These are phyloP conservation scores for Sphaerostilbella broomeana DNA, from an alignment of 2,329 filamentous ascomycete genomes.

Conservation along the genomic window DNA sequence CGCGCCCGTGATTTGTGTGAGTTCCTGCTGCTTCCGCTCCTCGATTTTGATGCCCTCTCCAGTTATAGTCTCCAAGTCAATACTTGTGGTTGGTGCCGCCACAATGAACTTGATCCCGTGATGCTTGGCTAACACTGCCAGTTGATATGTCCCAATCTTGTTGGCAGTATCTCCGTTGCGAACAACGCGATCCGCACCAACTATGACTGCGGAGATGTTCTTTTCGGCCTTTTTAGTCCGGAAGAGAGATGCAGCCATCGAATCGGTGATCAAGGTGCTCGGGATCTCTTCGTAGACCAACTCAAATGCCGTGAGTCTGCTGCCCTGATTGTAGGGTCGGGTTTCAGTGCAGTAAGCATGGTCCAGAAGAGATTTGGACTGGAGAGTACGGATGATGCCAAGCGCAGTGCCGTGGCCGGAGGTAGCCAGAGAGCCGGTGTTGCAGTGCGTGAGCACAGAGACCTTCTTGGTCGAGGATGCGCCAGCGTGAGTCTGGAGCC, in stretches of 20 bases:
- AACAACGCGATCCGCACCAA: constrained; percentile 90
- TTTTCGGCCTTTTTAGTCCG: constrained; percentile 51
- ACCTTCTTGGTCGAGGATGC: constrained; percentile 44
- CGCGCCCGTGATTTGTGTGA: constrained; percentile 78
- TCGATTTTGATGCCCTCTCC: constrained; percentile 85
- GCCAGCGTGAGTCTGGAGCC: constrained; percentile 60
- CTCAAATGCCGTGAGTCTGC: constrained; percentile 89
- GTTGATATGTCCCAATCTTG: constrained; percentile 92
- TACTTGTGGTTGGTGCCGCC: constrained; percentile 88
- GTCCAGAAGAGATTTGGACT: constrained; percentile 56
- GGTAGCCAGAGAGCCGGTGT: constrained; percentile 92
- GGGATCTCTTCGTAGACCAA: constrained; percentile 91
- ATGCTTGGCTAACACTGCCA: constrained; percentile 82
- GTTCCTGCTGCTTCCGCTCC: constrained; percentile 71
- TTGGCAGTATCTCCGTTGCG: constrained; percentile 97
- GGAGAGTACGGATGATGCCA: constrained; percentile 83
- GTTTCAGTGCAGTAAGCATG: constrained; percentile 97
- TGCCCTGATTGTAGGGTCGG: constrained; percentile 95
- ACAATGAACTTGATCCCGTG: constrained; percentile 94
- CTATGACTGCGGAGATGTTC: constrained; percentile 79
- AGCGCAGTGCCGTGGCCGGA: constrained; percentile 96
- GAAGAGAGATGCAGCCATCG: constrained; percentile 89
- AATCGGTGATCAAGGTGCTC: constrained; percentile 87
- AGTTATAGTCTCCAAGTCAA: constrained; percentile 73
- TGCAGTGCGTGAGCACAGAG: constrained; percentile 94